phyloP scores from a whole-genome alignment of 2,329 filamentous ascomycete species.

The Phoma sp. region DNA sequence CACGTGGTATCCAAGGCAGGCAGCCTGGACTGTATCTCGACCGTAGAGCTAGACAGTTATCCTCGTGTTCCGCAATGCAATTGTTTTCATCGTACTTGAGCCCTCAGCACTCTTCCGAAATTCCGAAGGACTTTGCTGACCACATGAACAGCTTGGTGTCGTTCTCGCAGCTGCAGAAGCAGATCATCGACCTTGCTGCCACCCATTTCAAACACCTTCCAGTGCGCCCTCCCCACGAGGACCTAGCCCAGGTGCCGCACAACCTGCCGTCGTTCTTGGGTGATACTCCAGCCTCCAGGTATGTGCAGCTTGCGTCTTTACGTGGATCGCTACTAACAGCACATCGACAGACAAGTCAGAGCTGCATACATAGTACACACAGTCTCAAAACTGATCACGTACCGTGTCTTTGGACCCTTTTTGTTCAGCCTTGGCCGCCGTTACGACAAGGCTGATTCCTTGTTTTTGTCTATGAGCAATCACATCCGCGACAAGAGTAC shows the following conservation, averaged over 20 bases:
- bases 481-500: constrained; percentile 64
- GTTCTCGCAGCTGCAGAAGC: constrained; percentile 58
- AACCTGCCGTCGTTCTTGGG: constrained; percentile 62
- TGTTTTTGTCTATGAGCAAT: constrained; percentile 62
- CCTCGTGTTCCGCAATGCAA: constrained; percentile 34
- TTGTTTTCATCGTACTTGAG: constrained; percentile 21
- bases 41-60: constrained; percentile 18
- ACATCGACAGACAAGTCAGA: constrained; percentile 53
- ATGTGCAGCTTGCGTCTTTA: constrained; percentile 9
- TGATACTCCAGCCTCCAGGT: constrained; percentile 58
- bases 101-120: constrained; percentile 14
- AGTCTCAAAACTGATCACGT: constrained; percentile 63
- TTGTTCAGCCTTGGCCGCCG: constrained; percentile 62
- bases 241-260: constrained; percentile 59
- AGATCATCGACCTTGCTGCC: constrained; percentile 59
- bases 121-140: constrained; percentile 25
- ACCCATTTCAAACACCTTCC: constrained; percentile 61
- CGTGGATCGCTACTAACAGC: not conserved
- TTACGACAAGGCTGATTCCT: constrained; percentile 62
- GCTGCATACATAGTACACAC: constrained; percentile 62
- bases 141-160: constrained; percentile 54
- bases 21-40: constrained; percentile 21
- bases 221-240: constrained; percentile 57
- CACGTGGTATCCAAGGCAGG: constrained; percentile 17
- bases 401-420: constrained; percentile 64